Conservation (phyloP, 495 filamentous ascomycete genomes). For the Neurospora hispaniola region DNA sequence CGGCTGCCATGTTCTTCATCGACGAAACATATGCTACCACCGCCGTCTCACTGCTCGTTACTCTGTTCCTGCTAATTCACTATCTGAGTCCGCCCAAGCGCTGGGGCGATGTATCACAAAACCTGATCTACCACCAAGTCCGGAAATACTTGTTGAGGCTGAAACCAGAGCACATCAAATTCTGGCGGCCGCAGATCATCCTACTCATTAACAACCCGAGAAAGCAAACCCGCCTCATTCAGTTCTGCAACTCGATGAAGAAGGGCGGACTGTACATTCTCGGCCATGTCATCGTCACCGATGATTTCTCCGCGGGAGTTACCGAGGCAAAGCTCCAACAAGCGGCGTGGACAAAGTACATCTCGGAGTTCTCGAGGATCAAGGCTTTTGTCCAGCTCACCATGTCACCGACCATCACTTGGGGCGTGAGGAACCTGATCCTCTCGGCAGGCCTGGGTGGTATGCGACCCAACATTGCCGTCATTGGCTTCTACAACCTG, state of each 20-base stretch:
- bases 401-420: conserved; percentile 71
- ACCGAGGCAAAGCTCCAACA: conserved; percentile 76
- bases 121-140: conserved; percentile 84
- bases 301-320: conserved; percentile 68
- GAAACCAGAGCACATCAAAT: conserved; percentile 83
- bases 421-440: conserved; percentile 75
- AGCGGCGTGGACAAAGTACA: conserved; percentile 71
- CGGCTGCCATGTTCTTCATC: conserved; percentile 79
- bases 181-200: conserved; percentile 79
- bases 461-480: conserved; percentile 81
- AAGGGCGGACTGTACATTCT: conserved; percentile 80
- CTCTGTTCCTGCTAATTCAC: conserved; percentile 76
- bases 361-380: conserved; percentile 70
- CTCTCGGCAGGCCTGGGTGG: conserved; percentile 77
- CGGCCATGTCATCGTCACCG: conserved; percentile 76
- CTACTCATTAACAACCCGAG: conserved; percentile 76
- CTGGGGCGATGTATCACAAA: conserved; percentile 86
- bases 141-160: conserved; percentile 77
- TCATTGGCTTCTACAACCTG: conserved; percentile 64
- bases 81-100: conserved; percentile 75
- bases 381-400: conserved; percentile 85
- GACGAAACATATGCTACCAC: conserved; percentile 72
- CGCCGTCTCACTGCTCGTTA: conserved; percentile 60
- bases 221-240: conserved; percentile 66
- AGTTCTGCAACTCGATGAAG: conserved; percentile 86